A percentile compares a stretch with the other conserved stretches of the same genome.
phyloP scores from a whole-genome alignment of 2,329 filamentous ascomycete species.

The Juglanconis juglandina region DNA sequence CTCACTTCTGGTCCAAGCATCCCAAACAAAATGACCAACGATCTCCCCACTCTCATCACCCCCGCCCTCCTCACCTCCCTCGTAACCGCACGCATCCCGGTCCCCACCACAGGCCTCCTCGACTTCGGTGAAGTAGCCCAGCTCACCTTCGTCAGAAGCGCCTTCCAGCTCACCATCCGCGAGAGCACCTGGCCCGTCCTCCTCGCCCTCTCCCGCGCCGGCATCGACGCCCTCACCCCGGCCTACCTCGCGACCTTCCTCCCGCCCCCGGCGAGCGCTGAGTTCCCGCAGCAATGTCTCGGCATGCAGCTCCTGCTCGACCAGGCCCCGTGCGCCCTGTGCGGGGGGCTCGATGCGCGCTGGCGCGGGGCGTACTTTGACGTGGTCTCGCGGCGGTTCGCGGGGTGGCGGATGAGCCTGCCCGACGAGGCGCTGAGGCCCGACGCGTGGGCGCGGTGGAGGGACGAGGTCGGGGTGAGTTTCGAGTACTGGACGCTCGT shows the following conservation, averaged over 20 bases:
- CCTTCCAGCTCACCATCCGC: background rate
- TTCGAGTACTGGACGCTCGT: slow-evolving; percentile 27
- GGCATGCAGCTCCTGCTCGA: slow-evolving; percentile 29
- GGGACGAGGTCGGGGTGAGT: slow-evolving; percentile 11
- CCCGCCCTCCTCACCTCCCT: slow-evolving; percentile 19
- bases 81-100: slow-evolving; percentile 10
- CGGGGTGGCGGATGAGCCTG: slow-evolving; percentile 18
- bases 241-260: slow-evolving; percentile 25
- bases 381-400: slow-evolving; percentile 20
- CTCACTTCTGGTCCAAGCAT: background rate
- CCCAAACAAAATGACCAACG: background rate
- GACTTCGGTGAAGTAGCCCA: background rate
- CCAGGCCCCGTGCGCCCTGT: slow-evolving; percentile 24
- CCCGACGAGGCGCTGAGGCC: slow-evolving; percentile 18
- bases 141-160: background rate
- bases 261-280: slow-evolving; percentile 19
- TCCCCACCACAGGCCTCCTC: background rate
- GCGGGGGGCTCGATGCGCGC: slow-evolving; percentile 25
- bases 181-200: slow-evolving; percentile 19
- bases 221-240: slow-evolving; percentile 21
- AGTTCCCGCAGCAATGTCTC: slow-evolving; percentile 26
- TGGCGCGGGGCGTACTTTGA: slow-evolving; percentile 27
- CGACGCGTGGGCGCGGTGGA: slow-evolving; percentile 20
- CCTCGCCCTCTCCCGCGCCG: slow-evolving; percentile 22
- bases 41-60: slow-evolving; percentile 16